phyloP scores from a whole-genome alignment of 163 green algal genomes.

The Trebouxia gelatinosa region DNA sequence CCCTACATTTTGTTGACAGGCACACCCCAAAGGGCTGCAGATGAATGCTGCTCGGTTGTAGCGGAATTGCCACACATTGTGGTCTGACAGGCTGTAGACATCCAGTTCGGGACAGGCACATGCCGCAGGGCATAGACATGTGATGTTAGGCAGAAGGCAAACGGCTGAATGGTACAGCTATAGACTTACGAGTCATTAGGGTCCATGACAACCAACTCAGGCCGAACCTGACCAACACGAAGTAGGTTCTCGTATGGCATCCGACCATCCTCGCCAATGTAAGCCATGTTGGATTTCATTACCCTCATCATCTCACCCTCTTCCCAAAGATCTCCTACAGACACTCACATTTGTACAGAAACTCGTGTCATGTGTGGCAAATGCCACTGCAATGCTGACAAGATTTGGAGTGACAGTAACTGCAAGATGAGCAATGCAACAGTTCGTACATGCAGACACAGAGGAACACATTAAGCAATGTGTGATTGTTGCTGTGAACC shows the following conservation, averaged over 20 bases:
- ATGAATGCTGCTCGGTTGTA: background rate
- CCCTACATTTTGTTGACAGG: background rate
- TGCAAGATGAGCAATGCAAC: background rate
- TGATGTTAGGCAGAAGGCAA: background rate
- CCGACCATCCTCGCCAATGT: slow-evolving; percentile 31
- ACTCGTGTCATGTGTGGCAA: background rate
- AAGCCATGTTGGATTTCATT: slow-evolving; percentile 42
- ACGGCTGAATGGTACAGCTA: background rate
- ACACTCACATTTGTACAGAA: background rate
- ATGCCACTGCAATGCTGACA: background rate
- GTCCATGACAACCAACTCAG: slow-evolving; percentile 68
- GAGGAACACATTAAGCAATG: too few species aligned
- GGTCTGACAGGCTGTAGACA: background rate
- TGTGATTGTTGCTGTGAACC: too few species aligned
- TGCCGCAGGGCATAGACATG: background rate
- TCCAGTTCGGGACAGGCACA: background rate
- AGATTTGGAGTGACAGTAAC: too few species aligned
- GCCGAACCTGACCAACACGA: slow-evolving; percentile 51
- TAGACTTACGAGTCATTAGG: slow-evolving; percentile 50
- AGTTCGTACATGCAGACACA: too few species aligned
- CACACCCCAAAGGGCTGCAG: background rate
- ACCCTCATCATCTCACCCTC: slow-evolving; percentile 64
- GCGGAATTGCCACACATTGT: background rate
- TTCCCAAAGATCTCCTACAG: slow-evolving; percentile 63
- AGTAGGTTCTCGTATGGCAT: slow-evolving; percentile 58